Evolutionary conservation across 139 green algal species (phyloP).

Genomic region (Gonium pectorale): DNA sequence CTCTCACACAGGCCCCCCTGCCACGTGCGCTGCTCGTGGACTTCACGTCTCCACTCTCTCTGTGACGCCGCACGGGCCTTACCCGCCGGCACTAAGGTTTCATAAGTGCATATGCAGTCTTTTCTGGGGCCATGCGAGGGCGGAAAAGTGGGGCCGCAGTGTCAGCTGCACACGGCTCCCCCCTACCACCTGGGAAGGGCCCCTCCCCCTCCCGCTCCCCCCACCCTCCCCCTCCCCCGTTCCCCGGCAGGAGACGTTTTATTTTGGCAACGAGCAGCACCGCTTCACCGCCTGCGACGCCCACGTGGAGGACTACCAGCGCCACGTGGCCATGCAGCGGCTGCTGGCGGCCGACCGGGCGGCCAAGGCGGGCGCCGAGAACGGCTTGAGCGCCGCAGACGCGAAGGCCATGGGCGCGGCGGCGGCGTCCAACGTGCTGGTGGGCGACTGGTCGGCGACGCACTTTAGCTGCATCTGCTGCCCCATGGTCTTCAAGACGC

Average conservation of each 20-base stretch:
- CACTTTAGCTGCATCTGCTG: conserved; percentile 20
- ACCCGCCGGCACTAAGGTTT: too few species aligned
- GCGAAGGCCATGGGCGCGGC: background rate
- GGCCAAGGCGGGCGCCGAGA: background rate
- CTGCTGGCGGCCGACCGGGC: background rate
- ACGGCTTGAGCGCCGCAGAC: background rate
- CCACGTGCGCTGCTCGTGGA: background rate
- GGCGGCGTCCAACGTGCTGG: background rate
- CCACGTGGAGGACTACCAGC: background rate
- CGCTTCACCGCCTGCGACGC: conserved; percentile 3
- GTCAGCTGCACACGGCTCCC: too few species aligned
- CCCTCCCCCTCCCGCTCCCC: background rate
- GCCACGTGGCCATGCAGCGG: background rate
- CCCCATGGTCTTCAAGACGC: background rate
- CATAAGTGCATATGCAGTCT: too few species aligned
- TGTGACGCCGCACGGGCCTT: too few species aligned
- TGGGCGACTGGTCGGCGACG: conserved; percentile 14
- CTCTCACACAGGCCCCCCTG: background rate
- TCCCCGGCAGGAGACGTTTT: conserved; percentile 11
- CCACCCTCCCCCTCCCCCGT: background rate
- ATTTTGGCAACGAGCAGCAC: background rate
- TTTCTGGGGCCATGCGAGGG: too few species aligned
- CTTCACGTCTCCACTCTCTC: too few species aligned
- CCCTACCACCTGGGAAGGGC: background rate
- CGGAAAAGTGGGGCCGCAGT: too few species aligned